These are phyloP conservation scores for Lentinula guzmanii DNA, from an alignment of 768 basidiomycete genomes.

Conservation along the genomic window DNA sequence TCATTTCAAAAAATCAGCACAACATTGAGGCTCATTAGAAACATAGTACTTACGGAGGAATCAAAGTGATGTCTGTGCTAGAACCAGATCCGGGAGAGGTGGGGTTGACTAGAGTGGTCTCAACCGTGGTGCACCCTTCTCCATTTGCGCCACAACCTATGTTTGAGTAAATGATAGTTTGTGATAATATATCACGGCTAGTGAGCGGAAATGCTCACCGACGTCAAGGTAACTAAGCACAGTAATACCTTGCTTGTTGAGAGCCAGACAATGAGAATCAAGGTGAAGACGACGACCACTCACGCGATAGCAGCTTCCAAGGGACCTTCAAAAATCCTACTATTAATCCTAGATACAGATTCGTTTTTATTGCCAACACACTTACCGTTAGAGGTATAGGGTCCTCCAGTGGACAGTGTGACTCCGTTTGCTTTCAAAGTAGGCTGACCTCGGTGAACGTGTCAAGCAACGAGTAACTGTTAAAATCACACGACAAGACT, in stretches of 20 bases:
- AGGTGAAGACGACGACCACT: constrained; percentile 5
- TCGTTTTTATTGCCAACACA: background rate
- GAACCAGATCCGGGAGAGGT: constrained; percentile 26
- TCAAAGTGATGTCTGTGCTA: constrained; percentile 27
- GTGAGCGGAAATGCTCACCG: background rate
- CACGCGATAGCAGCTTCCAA: constrained; percentile 24
- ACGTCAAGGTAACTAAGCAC: constrained; percentile 3
- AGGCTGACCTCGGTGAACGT: background rate
- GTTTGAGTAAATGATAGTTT: background rate
- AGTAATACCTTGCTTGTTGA: background rate
- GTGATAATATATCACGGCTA: background rate
- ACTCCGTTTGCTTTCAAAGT: constrained; percentile 14
- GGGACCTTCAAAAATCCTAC: constrained; percentile 11
- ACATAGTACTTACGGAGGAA: constrained; percentile 21
- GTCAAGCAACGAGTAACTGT: background rate
- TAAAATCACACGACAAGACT: background rate
- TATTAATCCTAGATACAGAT: background rate
- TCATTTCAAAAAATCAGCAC: background rate
- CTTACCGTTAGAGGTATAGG: constrained; percentile 16
- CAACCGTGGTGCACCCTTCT: constrained; percentile 28
- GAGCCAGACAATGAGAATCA: too few species aligned
- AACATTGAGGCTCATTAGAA: background rate
- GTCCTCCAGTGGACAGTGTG: constrained; percentile 22
- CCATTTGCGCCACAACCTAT: constrained; percentile 30
- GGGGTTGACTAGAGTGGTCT: constrained; percentile 28